These are phyloP conservation scores for Yarrowia alimentaria DNA, from an alignment of 805 yeast genomes.

Conservation along the genomic window DNA sequence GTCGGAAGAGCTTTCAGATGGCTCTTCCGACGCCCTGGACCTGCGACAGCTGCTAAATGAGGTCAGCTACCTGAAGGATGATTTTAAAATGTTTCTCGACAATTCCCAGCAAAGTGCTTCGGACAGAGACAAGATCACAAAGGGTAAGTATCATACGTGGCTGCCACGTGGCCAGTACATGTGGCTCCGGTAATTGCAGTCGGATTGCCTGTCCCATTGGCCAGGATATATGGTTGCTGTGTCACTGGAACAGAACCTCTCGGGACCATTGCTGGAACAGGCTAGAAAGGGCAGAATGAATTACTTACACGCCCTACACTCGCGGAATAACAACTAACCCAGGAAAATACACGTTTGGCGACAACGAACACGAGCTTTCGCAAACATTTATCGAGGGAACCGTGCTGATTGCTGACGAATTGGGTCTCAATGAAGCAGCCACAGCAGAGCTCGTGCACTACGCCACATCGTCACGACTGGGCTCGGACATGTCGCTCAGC, in stretches of 20 bases:
- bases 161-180: not conserved
- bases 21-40: conserved; percentile 13
- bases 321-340: conserved; percentile 6
- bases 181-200: too few species aligned
- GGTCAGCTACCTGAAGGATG: conserved; percentile 32
- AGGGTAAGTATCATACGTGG: conserved; percentile 5
- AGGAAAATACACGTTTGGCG: conserved; percentile 50
- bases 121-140: conserved; percentile 10
- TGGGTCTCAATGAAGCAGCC: conserved; percentile 72
- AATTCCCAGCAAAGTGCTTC: conserved; percentile 39
- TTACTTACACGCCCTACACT: too few species aligned
- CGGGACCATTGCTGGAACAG: too few species aligned
- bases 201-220: too few species aligned
- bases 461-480: conserved; percentile 45
- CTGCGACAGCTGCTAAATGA: conserved; percentile 11
- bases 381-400: conserved; percentile 62
- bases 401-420: conserved; percentile 56
- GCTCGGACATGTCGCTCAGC: conserved; percentile 41
- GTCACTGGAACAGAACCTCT: too few species aligned
- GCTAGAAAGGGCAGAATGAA: too few species aligned
- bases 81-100: conserved; percentile 40
- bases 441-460: conserved; percentile 66
- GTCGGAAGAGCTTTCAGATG: conserved; percentile 16
- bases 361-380: conserved; percentile 60
- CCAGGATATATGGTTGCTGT: too few species aligned